Base-by-base conservation (phyloP, 257 asterid genomes). In the Gentiana macrophylla region DNA sequence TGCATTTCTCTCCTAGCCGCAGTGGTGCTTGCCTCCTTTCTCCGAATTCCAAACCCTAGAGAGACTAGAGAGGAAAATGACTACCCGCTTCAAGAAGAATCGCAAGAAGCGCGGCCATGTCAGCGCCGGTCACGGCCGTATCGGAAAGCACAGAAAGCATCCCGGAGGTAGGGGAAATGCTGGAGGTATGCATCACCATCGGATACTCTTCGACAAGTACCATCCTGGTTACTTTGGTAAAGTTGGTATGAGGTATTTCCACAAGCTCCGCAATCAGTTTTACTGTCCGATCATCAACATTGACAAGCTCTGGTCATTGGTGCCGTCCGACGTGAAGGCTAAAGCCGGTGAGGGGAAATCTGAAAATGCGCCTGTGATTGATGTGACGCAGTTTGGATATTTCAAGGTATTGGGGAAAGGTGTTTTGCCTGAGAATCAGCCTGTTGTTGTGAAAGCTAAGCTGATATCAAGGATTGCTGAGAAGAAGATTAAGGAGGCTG, bases 61-160 rank as follows among this genome's bases (percentile, higher is more conserved):
- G 11, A 15, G 53, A 48, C 2, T 24, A 24, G 24, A 24, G 9
- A 32, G 24, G 24, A 36, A 50, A 63, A 83, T 84, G 94, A 84
- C 94, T 9, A 84, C 94, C 37, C 62, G 84, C 7, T 72, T 79
- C 66, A 84, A 77, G 94, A 84, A 84, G 83, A 75, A 80, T 60
- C 74, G 94, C 62, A 80, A 84, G 94, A 84, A 84, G 94, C 65
- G 94, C 2, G 93, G 93, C 65, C 93, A 83, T 70, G 93, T 83
- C 43, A 78, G 86, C 70, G 93, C 93, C 60, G 93, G 93, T 1
- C 93, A 83, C 53, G 93, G 93, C 0, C 93, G 93, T 63, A 66
- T 83, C 61, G 93, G 93, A 0, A 83, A 83, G 58, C 93, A 83
- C 72, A 77, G 87, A 59, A 83, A 83, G 84, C 92, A 83, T 50